phyloP scores from a whole-genome alignment of 1,284 basidiomycete genomes.

The Coriolopsis trogii region DNA sequence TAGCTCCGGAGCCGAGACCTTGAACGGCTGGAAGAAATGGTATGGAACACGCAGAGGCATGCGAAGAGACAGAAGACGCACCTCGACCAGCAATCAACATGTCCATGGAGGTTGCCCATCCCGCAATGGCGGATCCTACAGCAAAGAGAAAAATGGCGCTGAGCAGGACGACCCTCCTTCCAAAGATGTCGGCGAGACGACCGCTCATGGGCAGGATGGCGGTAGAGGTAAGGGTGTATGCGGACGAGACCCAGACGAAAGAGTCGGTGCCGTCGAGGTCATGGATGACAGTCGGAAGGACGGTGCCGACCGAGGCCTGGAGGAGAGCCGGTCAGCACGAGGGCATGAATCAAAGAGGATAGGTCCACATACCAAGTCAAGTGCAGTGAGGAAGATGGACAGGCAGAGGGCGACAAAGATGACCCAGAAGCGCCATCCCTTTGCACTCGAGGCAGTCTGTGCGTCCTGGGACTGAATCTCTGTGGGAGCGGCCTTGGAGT shows the following conservation, averaged over 20 bases:
- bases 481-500: too few species aligned
- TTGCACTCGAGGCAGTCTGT: too few species aligned
- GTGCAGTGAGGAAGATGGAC: too few species aligned
- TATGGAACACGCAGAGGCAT: not conserved
- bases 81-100: conserved; percentile 35
- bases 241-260: conserved; percentile 43
- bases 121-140: conserved; percentile 40
- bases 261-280: conserved; percentile 19
- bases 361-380: too few species aligned
- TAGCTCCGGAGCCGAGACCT: conserved; percentile 51
- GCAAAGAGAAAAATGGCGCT: conserved; percentile 37
- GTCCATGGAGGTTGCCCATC: conserved; percentile 39
- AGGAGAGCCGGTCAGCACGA: too few species aligned
- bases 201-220: conserved; percentile 38
- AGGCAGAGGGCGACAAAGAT: too few species aligned
- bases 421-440: too few species aligned
- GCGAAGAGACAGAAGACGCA: not conserved
- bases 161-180: conserved; percentile 38
- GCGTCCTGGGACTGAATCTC: too few species aligned
- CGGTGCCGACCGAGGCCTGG: too few species aligned
- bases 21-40: conserved; percentile 39
- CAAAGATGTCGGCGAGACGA: conserved; percentile 40
- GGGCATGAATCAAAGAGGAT: too few species aligned
- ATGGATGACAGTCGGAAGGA: conserved; percentile 24
- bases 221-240: conserved; percentile 41